Conservation (phyloP, 495 filamentous ascomycete species). For the Lasiosphaeria miniovina region DNA sequence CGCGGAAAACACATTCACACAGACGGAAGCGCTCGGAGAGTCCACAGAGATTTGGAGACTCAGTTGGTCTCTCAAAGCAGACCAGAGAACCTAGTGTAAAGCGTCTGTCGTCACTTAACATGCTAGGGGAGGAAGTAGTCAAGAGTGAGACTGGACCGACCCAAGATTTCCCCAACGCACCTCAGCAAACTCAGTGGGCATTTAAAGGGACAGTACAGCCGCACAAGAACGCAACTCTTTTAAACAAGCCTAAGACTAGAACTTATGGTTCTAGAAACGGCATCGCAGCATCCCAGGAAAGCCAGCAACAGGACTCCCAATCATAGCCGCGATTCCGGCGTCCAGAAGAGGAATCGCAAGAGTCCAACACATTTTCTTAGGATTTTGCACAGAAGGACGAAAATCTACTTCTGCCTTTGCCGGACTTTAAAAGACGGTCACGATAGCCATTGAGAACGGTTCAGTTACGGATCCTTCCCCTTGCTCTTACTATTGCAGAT, state of each 20-base stretch:
- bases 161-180: too few species aligned
- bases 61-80: too few species aligned
- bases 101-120: too few species aligned
- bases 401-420: not conserved
- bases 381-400: not conserved
- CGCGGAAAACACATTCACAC: too few species aligned
- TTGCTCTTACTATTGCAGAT: too few species aligned
- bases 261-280: not conserved
- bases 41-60: too few species aligned
- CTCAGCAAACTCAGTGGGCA: too few species aligned
- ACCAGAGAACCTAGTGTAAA: too few species aligned
- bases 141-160: too few species aligned
- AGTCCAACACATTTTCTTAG: not conserved
- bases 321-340: not conserved
- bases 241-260: not conserved
- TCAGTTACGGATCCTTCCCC: not conserved
- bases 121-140: too few species aligned
- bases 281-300: not conserved
- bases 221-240: not conserved
- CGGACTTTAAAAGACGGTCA: not conserved
- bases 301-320: not conserved
- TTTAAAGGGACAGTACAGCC: too few species aligned
- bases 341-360: not conserved
- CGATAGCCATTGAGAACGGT: not conserved
- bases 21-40: too few species aligned